Evolutionary conservation across 768 basidiomycete species (phyloP).

Genomic region (Amanita exitialis): DNA sequence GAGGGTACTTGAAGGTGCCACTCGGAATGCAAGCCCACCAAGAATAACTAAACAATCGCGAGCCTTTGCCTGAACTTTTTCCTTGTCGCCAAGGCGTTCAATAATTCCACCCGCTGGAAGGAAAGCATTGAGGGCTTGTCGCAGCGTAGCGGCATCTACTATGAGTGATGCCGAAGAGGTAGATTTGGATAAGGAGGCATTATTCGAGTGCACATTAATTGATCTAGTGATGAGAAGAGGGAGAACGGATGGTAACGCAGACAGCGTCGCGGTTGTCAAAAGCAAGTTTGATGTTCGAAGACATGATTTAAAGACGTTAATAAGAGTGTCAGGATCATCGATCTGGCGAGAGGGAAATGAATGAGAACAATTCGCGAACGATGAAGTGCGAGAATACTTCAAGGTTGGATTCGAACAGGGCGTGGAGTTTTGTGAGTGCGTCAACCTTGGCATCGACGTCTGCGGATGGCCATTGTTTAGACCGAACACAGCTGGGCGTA

Average conservation of each 20-base stretch:
- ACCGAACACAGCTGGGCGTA: conserved; percentile 4
- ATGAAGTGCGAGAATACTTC: conserved; percentile 36
- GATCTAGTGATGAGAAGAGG: conserved; percentile 46
- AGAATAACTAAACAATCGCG: conserved; percentile 67
- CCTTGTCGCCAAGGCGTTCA: conserved; percentile 80
- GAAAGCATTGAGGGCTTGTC: conserved; percentile 58
- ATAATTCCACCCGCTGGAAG: conserved; percentile 69
- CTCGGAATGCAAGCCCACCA: conserved; percentile 61
- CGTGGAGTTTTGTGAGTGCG: conserved; percentile 69
- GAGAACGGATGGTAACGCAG: conserved; percentile 56
- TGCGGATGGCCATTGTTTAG: conserved; percentile 17
- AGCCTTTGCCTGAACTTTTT: conserved; percentile 62
- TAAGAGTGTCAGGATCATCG: conserved; percentile 59
- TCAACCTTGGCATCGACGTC: conserved; percentile 79
- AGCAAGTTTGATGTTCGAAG: conserved; percentile 78
- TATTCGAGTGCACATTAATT: conserved; percentile 15
- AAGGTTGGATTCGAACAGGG: conserved; percentile 57
- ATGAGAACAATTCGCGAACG: neutral
- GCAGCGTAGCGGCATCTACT: conserved; percentile 49
- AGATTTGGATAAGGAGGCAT: conserved; percentile 37
- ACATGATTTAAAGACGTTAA: conserved; percentile 61
- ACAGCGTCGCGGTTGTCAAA: conserved; percentile 66
- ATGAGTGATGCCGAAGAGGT: conserved; percentile 36
- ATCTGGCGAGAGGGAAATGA: conserved; percentile 34
- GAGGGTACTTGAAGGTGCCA: conserved; percentile 32